A percentile compares a stretch with the other conserved stretches of the same genome.
Evolutionary conservation across 495 filamentous ascomycete species (phyloP).

Genomic region (Elasticomyces elasticus): DNA sequence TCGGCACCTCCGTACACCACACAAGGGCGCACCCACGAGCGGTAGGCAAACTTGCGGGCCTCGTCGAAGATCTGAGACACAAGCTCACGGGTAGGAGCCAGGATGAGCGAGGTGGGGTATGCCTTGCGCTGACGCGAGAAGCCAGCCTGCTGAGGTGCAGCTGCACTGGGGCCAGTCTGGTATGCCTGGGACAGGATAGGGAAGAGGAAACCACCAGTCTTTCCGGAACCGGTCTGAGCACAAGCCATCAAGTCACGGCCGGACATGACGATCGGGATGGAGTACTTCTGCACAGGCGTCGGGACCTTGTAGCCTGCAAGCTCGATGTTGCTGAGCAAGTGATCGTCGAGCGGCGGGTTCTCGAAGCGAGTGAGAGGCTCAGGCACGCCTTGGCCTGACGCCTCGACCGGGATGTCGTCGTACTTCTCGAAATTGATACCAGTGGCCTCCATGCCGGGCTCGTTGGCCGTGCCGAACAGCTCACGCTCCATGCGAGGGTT

Average conservation of each 20-base stretch:
- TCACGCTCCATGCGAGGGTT: constrained; percentile 89
- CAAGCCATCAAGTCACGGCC: constrained; percentile 98
- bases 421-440: constrained; percentile 99
- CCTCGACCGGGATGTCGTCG: constrained; percentile 97
- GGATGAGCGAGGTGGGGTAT: constrained; percentile 86
- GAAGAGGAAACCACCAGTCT: constrained; percentile 98
- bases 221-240: constrained; percentile 97
- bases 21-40: constrained; percentile 95
- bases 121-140: constrained; percentile 87
- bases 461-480: constrained; percentile 86
- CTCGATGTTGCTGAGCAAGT: constrained; percentile 82
- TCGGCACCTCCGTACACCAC: constrained; percentile 99
- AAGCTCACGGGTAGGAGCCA: constrained; percentile 93
- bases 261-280: constrained; percentile 91
- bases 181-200: constrained; percentile 95
- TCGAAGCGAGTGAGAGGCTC: constrained; percentile 84
- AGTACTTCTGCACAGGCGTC: constrained; percentile 96
- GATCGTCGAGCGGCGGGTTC: constrained; percentile 88
- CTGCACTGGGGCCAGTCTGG: constrained; percentile 67
- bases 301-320: constrained; percentile 88
- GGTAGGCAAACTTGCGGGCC: constrained; percentile 94
- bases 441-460: constrained; percentile 86
- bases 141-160: constrained; percentile 48
- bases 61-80: constrained; percentile 98
- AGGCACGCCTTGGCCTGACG: constrained; percentile 86